Percentiles rank a stretch among this genome's conserved stretches.
These are phyloP conservation scores for Sutorius australiensis DNA, from an alignment of 768 basidiomycete species.

Conservation along the genomic window DNA sequence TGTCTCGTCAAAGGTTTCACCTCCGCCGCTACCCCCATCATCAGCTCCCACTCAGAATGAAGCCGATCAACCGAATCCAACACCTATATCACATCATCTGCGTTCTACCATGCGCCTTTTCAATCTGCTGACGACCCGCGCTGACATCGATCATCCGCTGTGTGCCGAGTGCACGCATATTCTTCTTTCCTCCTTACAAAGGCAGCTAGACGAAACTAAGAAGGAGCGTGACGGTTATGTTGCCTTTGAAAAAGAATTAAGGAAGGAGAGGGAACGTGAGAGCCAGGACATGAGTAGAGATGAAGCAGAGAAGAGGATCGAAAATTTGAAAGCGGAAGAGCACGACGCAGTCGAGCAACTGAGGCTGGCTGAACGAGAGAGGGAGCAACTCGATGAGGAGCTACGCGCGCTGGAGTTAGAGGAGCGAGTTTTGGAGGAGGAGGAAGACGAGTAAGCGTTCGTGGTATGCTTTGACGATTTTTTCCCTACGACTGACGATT, in stretches of 20 bases:
- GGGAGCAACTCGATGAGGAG: conserved; percentile 71
- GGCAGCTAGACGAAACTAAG: conserved; percentile 84
- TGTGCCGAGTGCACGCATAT: conserved; percentile 93
- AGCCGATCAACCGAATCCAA: conserved; percentile 56
- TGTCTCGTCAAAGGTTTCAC: conserved; percentile 21
- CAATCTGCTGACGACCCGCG: conserved; percentile 70
- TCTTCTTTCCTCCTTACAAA: conserved; percentile 68
- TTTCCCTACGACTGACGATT: conserved; percentile 4
- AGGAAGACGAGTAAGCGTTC: conserved; percentile 74
- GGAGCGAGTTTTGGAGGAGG: conserved; percentile 71
- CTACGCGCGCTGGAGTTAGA: conserved; percentile 66
- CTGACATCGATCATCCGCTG: conserved; percentile 87
- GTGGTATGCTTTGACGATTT: neutral
- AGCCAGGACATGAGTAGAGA: conserved; percentile 55
- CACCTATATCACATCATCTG: conserved; percentile 74
- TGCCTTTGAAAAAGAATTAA: conserved; percentile 85
- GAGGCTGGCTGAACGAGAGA: conserved; percentile 71
- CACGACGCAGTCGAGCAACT: conserved; percentile 68
- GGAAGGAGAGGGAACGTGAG: conserved; percentile 76
- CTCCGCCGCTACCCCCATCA: conserved; percentile 17
- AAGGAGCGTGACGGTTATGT: conserved; percentile 91
- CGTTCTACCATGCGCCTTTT: conserved; percentile 72
- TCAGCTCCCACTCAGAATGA: conserved; percentile 39
- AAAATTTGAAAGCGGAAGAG: conserved; percentile 67
- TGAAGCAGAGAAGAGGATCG: conserved; percentile 70